Evolutionary conservation across 768 basidiomycete genomes (phyloP).

Genomic region (Lentinula lateritia): DNA sequence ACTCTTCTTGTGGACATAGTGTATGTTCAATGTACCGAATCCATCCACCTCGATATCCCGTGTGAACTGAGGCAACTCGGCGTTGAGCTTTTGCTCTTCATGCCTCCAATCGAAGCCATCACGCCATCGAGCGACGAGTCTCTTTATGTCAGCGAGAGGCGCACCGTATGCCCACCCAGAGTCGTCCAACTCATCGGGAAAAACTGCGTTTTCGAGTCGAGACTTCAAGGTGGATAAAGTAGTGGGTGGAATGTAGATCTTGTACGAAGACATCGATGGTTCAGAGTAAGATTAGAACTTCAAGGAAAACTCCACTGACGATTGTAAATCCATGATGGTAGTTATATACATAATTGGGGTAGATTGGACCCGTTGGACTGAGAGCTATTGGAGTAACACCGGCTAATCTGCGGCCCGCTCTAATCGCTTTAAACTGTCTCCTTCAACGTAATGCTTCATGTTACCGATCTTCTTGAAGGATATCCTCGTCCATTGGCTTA

Average conservation of each 20-base stretch:
- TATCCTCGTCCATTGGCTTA: conserved; percentile 39
- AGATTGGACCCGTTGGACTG: no score
- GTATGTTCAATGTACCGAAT: conserved; percentile 17
- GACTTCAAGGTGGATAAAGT: neutral
- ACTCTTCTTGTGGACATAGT: conserved; percentile 27
- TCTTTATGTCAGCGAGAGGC: conserved; percentile 1
- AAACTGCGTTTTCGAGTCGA: neutral
- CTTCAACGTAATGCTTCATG: conserved; percentile 29
- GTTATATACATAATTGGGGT: no score
- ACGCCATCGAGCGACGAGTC: conserved; percentile 4
- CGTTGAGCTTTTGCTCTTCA: conserved; percentile 18
- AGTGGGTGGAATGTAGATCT: neutral
- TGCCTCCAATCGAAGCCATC: conserved; percentile 4
- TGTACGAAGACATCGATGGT: neutral
- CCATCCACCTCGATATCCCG: neutral
- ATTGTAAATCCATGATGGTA: no score
- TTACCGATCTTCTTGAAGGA: conserved; percentile 40
- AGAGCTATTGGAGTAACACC: no score
- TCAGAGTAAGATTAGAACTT: no score
- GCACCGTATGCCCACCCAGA: conserved; percentile 2
- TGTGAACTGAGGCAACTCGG: conserved; percentile 13
- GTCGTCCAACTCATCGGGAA: conserved; percentile 6
- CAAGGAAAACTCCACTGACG: no score
- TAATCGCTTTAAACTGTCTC: no score
- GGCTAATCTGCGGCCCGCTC: no score